Conservation (phyloP, 371 early-diverging fungal species). For the Dinochytrium kinnereticum region DNA sequence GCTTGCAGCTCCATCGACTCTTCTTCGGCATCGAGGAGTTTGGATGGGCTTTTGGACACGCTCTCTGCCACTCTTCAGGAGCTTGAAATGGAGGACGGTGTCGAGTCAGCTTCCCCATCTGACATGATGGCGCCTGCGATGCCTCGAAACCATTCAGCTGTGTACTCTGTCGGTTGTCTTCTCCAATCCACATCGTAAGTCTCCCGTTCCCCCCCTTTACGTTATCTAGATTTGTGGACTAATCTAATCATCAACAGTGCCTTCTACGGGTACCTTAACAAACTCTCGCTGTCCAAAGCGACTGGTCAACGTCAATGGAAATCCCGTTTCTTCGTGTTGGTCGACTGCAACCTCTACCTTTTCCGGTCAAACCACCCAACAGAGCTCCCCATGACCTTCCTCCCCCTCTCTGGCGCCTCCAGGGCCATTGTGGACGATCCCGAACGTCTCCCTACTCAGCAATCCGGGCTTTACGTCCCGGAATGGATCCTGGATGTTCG, state of each 20-base stretch:
- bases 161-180: conserved; percentile 2
- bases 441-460: not conserved
- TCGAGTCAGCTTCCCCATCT: no score
- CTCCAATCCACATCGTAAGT: not conserved
- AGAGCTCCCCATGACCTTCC: conserved; percentile 23
- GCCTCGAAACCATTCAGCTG: no score
- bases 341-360: conserved; percentile 19
- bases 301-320: conserved; percentile 13
- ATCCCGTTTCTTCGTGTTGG: conserved; percentile 19
- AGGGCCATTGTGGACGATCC: not conserved
- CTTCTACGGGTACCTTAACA: not conserved
- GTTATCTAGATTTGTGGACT: no score
- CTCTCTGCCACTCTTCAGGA: not conserved
- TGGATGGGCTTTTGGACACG: not conserved
- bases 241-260: no score
- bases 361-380: conserved; percentile 9
- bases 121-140: no score
- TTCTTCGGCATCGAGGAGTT: not conserved
- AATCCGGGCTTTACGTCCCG: not conserved
- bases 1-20: not conserved
- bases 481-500: conserved; percentile 23
- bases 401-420: conserved; percentile 14
- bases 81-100: not conserved
- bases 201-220: no score
- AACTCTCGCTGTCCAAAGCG: conserved; percentile 13